Base-by-base conservation (phyloP, 768 basidiomycete genomes). In the Hypsizygus marmoreus region DNA sequence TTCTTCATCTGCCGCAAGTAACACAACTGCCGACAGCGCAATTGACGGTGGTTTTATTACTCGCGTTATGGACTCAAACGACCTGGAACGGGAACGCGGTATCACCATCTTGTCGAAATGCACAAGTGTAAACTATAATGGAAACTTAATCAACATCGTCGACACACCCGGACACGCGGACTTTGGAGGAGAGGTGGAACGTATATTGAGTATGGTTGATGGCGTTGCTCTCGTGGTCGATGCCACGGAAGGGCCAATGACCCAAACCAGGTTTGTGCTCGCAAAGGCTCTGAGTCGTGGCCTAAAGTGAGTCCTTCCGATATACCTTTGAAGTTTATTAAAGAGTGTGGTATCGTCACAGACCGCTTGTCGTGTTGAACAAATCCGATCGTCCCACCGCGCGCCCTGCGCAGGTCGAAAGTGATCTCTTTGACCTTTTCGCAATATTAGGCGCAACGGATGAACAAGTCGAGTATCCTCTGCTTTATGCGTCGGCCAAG, bases 81-180 rank as follows among this genome's bases (percentile, higher is more conserved):
- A 75, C 64, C 65, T 77, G 6, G 81, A 82, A 61, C 69, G 74
- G 23, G 80, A 81, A 49, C 75, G 81, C 2, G 80, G 81, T 7
- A 82, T 82, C 42, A 81, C 81, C 12, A 82, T 82, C 46, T 70
- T 81, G 35, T 79, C 77, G 0, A 81, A 81, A 49, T 79, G 77
- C 61, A 80, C 80, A 2, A 77, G 74, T 37, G 71, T 79, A 14
- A 66, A 65, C 33, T 80, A 77, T 57, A 68, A 74, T 30, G 67
- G 70, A 2, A 74, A 72, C 53, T 64, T 75, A 3, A 77, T 80
- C 50, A 82, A 81, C 42, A 77, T 82, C 49, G 75, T 81, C 48
- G 81, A 82, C 54, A 82, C 81, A 0, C 81, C 80, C 0, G 80
- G 81, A 40, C 81, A 82, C 59, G 80, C 79, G 6, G 81, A 82